Percentiles rank a stretch among this genome's conserved stretches.
phyloP scores from a whole-genome alignment of 148 eudicot genomes.

The Rhododendron simsii region DNA sequence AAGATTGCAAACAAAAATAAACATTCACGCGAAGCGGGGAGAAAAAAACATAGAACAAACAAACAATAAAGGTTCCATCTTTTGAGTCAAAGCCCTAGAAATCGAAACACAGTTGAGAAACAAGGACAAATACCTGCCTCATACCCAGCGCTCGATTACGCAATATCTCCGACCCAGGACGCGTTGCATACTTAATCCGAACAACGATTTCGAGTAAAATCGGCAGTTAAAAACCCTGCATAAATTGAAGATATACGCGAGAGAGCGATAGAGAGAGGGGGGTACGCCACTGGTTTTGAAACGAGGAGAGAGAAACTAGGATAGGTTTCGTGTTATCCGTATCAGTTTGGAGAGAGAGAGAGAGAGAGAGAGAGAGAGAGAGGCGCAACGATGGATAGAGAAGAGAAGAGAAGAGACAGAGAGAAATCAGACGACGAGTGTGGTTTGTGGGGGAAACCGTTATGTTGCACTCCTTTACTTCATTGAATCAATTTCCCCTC shows the following conservation, averaged over 20 bases:
- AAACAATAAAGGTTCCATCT: neutral
- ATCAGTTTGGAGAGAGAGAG: too few relatives aligned
- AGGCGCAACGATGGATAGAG: neutral
- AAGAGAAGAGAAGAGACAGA: neutral
- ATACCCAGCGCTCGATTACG: neutral
- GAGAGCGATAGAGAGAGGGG: neutral
- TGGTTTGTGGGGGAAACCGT: conserved; percentile 6
- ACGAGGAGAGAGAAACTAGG: neutral
- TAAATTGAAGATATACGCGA: neutral
- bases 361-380: neutral
- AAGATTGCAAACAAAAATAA: neutral
- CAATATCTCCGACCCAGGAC: neutral
- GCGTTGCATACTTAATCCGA: neutral
- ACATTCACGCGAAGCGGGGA: neutral
- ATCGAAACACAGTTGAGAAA: neutral
- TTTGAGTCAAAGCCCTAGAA: conserved; percentile 1
- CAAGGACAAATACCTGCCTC: neutral
- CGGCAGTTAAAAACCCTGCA: neutral
- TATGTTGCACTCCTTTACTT: neutral
- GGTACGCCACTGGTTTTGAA: neutral
- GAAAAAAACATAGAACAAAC: too few relatives aligned
- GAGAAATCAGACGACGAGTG: conserved; percentile 5
- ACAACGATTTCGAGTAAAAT: neutral
- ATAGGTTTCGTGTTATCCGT: neutral
- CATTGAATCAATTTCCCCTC: conserved; percentile 1